Base-by-base conservation (phyloP, 331 rosid species). In the Rosa hybrid region DNA sequence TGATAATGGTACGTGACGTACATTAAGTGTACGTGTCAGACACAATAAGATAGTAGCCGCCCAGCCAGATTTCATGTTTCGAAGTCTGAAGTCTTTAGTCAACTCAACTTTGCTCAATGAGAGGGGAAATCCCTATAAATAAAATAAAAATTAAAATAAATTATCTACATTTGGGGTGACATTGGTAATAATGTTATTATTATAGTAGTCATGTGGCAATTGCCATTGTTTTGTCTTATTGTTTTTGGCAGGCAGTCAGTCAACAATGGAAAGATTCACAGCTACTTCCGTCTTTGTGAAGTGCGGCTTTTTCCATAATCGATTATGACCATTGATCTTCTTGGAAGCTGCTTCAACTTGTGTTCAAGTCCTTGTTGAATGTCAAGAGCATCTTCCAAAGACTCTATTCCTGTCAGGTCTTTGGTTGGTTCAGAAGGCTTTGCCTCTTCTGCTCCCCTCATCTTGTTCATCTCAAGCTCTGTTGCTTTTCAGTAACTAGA, bases 171-270 rank as follows among this genome's bases (percentile, higher is more conserved):
- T 13, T 12, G 54, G 54, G 54, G 17, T 2, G 7, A 46, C 7
- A 7, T 14, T 14, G 5, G 16, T 62, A 6, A 42, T 42, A n/a
- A n/a, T n/a, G 2, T 59, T 34, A 30, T 30, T 30, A 30, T 30
- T 30, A 72, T 41, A 6, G 17, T 53, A 6, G 17, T 53, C 56
- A 38, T 6, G 17, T 18, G 1, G 16, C 14, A 7, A 8, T 78
- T 17, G 44, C 38, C 38, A 38, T 27, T 48, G 39, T 34, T 34
- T 75, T 41, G 64, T 76, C 23, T 8, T 14, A 10, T 51, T 27
- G 49, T 34, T 44, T 57, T 39, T 45, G 49, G 25, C 14, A n/a
- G 21, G 65, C 25, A 45, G 78, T 38, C 62, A 45, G 81, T 86
- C 77, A 82, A 77, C 45, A 39, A 1, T 27, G 21, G 64, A 6